Conservation (phyloP, 345 rosid species). For the Clausena lansium region DNA sequence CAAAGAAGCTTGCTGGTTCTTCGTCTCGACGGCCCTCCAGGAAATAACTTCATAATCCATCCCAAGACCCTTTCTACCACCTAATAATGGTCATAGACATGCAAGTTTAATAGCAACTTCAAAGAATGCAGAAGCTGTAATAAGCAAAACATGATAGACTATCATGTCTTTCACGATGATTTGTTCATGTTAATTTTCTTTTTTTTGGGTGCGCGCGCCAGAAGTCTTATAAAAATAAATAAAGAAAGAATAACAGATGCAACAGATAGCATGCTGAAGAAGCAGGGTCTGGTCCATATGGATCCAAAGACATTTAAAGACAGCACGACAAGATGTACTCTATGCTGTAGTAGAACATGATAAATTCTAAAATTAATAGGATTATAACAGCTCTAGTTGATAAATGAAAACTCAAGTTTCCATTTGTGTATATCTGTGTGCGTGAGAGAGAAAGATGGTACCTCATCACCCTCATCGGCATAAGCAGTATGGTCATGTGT, state of each 20-base stretch:
- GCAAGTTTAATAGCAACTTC: not conserved
- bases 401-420: not conserved
- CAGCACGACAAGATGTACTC: not conserved
- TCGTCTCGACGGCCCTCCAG: conserved; percentile 85
- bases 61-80: conserved; percentile 98
- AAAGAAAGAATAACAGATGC: not conserved
- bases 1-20: conserved; percentile 88
- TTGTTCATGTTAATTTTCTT: not conserved
- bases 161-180: not conserved
- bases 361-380: not conserved
- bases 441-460: conserved; percentile 27
- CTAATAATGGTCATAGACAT: conserved; percentile 28
- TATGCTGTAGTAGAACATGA: not conserved
- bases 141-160: not conserved
- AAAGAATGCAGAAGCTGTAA: not conserved
- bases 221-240: not conserved
- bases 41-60: conserved; percentile 98
- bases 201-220: too few species aligned
- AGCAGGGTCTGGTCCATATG: not conserved
- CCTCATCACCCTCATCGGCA: conserved; percentile 99
- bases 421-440: not conserved
- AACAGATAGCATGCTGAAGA: not conserved
- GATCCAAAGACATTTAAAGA: not conserved
- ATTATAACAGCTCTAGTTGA: not conserved
- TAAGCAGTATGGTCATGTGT: conserved; percentile 56